These are phyloP conservation scores for Mesembryanthemum crystallinum DNA, from an alignment of 148 eudicot species.

Conservation along the genomic window DNA sequence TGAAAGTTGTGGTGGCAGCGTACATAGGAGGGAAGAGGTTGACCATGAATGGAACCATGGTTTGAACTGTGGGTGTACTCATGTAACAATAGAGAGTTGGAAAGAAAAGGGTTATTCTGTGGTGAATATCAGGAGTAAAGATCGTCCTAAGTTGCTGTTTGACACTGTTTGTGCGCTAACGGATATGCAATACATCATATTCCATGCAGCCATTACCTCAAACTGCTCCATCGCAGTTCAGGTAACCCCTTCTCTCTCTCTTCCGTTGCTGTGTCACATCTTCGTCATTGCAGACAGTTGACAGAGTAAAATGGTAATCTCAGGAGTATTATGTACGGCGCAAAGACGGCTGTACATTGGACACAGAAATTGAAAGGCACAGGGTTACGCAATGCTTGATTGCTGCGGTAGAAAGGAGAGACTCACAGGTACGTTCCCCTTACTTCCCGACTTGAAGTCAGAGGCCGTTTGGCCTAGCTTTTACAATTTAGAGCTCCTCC, in stretches of 20 bases:
- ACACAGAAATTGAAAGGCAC: conserved; percentile 52
- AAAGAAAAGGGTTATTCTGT: conserved; percentile 65
- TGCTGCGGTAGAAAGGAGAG: conserved; percentile 78
- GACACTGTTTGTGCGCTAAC: conserved; percentile 81
- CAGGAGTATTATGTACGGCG: conserved; percentile 84
- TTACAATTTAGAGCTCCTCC: background rate
- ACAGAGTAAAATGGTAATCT: background rate
- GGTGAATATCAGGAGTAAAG: conserved; percentile 56
- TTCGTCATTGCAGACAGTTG: no score
- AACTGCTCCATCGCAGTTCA: conserved; percentile 54
- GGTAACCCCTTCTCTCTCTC: conserved; percentile 30
- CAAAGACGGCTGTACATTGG: conserved; percentile 52
- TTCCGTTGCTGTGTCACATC: no score
- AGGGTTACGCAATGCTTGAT: conserved; percentile 55
- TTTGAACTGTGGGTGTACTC: conserved; percentile 30
- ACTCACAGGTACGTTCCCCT: conserved; percentile 49
- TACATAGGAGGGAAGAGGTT: background rate
- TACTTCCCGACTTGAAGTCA: background rate
- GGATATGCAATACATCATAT: conserved; percentile 72
- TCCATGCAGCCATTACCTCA: conserved; percentile 72
- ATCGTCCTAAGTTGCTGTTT: conserved; percentile 76
- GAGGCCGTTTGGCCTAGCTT: background rate
- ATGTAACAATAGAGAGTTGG: conserved; percentile 57
- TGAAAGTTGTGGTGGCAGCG: conserved; percentile 28
- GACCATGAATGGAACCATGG: background rate